These are phyloP conservation scores for Vigna reflexopilosa DNA, from an alignment of 306 rosid species.

Conservation along the genomic window DNA sequence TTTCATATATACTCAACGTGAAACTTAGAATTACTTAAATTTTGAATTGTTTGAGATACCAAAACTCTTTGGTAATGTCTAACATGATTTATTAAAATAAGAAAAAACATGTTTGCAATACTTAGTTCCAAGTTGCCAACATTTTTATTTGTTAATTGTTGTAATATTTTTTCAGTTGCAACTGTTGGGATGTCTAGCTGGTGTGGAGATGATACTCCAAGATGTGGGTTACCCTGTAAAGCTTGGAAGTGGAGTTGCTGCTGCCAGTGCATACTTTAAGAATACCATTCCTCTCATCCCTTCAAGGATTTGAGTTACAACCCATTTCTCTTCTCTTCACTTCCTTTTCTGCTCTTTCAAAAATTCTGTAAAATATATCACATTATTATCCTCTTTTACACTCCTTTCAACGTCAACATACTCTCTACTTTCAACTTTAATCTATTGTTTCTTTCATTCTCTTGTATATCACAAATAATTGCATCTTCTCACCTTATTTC, in stretches of 20 bases:
- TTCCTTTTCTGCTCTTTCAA: conserved; percentile 48
- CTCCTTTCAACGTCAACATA: conserved; percentile 52
- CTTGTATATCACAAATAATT: conserved; percentile 12
- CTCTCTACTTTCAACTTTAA: conserved; percentile 40
- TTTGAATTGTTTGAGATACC: too few relatives aligned
- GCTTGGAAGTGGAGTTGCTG: conserved; percentile 97
- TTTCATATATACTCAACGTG: too few relatives aligned
- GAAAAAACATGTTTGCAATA: neutral
- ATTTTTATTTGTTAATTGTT: conserved; percentile 20
- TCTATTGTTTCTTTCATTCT: conserved; percentile 44
- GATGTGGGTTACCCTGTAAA: conserved; percentile 95
- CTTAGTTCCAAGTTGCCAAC: neutral
- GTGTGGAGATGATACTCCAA: conserved; percentile 97
- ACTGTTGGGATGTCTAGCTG: conserved; percentile 97
- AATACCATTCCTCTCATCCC: conserved; percentile 85
- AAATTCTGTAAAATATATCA: conserved; percentile 61
- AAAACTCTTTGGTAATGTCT: too few relatives aligned
- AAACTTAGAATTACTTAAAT: too few relatives aligned
- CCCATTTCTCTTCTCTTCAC: conserved; percentile 45
- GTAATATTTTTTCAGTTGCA: conserved; percentile 70
- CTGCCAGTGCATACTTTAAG: conserved; percentile 86
- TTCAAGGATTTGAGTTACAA: conserved; percentile 76
- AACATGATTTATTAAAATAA: too few relatives aligned
- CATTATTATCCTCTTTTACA: conserved; percentile 42
- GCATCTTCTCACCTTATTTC: neutral